Evolutionary conservation across 306 rosid species (phyloP).

Genomic region (Trichosanthes cucumerina): DNA sequence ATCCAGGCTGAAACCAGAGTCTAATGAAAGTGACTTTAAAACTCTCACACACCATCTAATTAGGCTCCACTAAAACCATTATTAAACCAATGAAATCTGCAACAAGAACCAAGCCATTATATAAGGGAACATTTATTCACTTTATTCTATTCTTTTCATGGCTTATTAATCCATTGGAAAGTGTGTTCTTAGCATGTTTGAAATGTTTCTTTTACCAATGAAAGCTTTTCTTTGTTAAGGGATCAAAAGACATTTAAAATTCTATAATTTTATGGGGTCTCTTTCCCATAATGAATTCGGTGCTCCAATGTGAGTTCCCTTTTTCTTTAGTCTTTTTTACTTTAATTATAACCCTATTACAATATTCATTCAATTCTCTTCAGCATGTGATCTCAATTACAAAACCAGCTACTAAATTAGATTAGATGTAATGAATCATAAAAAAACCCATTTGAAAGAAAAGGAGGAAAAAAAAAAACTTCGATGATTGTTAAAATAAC

Average conservation of each 20-base stretch:
- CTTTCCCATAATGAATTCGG: not conserved
- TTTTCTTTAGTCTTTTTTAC: not conserved
- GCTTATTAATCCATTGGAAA: not conserved
- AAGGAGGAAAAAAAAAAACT: not conserved
- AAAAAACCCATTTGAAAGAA: not conserved
- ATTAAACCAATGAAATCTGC: not conserved
- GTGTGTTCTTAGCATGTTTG: not conserved
- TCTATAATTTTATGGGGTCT: not conserved
- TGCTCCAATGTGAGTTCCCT: not conserved
- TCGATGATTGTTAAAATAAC: not conserved
- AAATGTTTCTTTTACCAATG: not conserved
- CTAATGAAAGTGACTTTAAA: not conserved
- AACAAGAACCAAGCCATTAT: not conserved
- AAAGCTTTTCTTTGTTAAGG: not conserved
- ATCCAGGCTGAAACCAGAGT: not conserved
- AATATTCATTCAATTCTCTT: not conserved
- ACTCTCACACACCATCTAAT: not conserved
- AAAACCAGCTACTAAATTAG: not conserved
- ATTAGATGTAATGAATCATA: not conserved
- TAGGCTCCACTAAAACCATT: not conserved
- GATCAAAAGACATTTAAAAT: not conserved
- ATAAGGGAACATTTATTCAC: not conserved
- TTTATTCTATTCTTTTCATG: not conserved
- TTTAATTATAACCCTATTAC: not conserved
- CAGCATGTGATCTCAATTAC: not conserved